phyloP scores from a whole-genome alignment of 139 green algal genomes.

The Eudorina sp. region DNA sequence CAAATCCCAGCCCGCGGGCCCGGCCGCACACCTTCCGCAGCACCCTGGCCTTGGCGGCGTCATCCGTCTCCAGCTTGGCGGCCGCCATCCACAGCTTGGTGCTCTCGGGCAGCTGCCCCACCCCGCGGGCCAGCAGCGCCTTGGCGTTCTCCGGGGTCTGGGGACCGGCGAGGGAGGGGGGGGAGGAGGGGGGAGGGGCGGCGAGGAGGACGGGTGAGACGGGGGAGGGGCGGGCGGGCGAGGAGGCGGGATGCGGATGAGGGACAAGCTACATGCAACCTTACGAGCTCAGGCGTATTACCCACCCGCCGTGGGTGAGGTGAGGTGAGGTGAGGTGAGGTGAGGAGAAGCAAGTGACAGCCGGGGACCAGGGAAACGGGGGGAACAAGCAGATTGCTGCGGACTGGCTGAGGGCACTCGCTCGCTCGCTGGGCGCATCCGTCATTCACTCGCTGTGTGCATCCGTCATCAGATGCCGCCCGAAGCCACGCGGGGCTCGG shows the following conservation, averaged over 20 bases:
- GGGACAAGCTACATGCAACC: neutral
- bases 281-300: too few relatives aligned
- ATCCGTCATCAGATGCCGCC: too few relatives aligned
- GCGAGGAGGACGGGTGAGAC: neutral
- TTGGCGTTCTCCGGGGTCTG: constrained; percentile 79
- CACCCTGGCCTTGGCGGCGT: constrained; percentile 88
- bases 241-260: neutral
- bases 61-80: constrained; percentile 75
- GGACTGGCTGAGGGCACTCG: too few relatives aligned
- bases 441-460: too few relatives aligned
- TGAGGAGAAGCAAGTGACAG: too few relatives aligned
- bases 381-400: too few relatives aligned
- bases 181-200: neutral
- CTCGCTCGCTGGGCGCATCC: too few relatives aligned
- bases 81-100: constrained; percentile 95
- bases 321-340: too few relatives aligned
- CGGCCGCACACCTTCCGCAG: constrained; percentile 75
- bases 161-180: neutral
- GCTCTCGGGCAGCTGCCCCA: constrained; percentile 80
- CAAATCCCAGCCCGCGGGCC: neutral
- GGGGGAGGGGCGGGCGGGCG: neutral
- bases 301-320: too few relatives aligned
- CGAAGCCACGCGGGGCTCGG: too few relatives aligned
- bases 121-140: constrained; percentile 90
- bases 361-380: too few relatives aligned